A percentile compares a stretch with the other conserved stretches of the same genome.
phyloP scores from a whole-genome alignment of 2,329 filamentous ascomycete genomes.

The Diaporthe aspalathi region DNA sequence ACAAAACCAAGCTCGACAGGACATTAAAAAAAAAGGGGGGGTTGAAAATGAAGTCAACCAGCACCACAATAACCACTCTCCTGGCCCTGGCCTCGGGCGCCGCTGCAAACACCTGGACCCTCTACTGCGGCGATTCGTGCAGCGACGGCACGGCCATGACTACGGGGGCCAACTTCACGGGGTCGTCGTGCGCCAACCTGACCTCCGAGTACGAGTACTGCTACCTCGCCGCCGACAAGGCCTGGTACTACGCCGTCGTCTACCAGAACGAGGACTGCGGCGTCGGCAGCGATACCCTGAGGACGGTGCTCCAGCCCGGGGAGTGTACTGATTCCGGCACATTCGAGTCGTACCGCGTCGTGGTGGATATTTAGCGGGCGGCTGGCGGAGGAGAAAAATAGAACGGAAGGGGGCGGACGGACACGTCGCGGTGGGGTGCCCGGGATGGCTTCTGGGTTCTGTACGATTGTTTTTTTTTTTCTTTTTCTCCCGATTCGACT shows the following conservation, averaged over 20 bases:
- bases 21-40: neutral
- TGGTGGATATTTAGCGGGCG: slow-evolving; percentile 21
- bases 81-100: slow-evolving; percentile 29
- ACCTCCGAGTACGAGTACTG: slow-evolving; percentile 30
- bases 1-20: neutral
- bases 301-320: slow-evolving; percentile 9
- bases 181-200: slow-evolving; percentile 30
- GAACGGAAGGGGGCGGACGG: no score
- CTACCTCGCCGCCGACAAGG: slow-evolving; percentile 27
- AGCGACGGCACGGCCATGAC: slow-evolving; percentile 10
- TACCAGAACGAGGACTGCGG: neutral
- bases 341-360: slow-evolving; percentile 25
- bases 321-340: slow-evolving; percentile 20
- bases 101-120: slow-evolving; percentile 32
- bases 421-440: neutral
- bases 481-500: slow-evolving; percentile 1
- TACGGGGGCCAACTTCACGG: slow-evolving; percentile 26
- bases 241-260: slow-evolving; percentile 31
- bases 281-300: neutral
- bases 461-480: neutral
- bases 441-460: neutral
- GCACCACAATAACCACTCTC: neutral
- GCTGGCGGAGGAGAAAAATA: neutral
- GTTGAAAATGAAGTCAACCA: slow-evolving; percentile 24
- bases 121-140: slow-evolving; percentile 37